Percentiles rank a stretch among this genome's conserved stretches.
phyloP scores from a whole-genome alignment of 169 alveolate species.

The Cardiosporidium cionae region DNA sequence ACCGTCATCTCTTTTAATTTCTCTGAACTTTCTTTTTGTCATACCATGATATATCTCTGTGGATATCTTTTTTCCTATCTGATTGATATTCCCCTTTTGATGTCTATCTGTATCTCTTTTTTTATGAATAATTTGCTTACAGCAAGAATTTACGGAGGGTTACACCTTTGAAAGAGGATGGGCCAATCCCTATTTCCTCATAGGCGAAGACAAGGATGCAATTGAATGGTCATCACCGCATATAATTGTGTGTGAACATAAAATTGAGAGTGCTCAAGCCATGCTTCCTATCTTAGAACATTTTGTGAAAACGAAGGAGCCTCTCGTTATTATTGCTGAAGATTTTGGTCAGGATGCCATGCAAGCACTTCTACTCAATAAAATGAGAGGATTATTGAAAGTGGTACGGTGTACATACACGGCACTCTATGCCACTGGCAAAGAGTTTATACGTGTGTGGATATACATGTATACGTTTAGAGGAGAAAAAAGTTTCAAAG shows the following conservation, averaged over 20 bases:
- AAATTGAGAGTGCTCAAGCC: slow-evolving; percentile 64
- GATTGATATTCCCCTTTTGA: too few species aligned
- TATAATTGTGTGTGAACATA: slow-evolving; percentile 65
- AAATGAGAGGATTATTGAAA: slow-evolving; percentile 72
- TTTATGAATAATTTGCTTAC: too few species aligned
- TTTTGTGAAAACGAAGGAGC: slow-evolving; percentile 62
- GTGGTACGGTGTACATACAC: slow-evolving; percentile 32
- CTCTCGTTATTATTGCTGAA: slow-evolving; percentile 73
- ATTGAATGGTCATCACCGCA: slow-evolving; percentile 66
- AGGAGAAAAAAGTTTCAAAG: too few species aligned
- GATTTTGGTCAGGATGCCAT: slow-evolving; percentile 74
- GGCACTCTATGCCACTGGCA: not conserved
- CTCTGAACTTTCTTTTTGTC: too few species aligned
- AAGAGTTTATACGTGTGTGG: not conserved
- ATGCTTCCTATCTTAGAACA: slow-evolving; percentile 68
- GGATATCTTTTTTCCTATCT: too few species aligned
- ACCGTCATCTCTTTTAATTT: too few species aligned
- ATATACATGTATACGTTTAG: slow-evolving; percentile 8
- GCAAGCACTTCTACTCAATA: slow-evolving; percentile 70
- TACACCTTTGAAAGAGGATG: slow-evolving; percentile 74
- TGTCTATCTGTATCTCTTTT: too few species aligned
- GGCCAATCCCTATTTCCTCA: slow-evolving; percentile 71
- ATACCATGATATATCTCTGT: too few species aligned
- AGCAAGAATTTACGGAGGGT: slow-evolving; percentile 76
- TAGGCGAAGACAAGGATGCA: slow-evolving; percentile 67